Conservation (phyloP, 768 basidiomycete species). For the Macrolepiota albuminosa region DNA sequence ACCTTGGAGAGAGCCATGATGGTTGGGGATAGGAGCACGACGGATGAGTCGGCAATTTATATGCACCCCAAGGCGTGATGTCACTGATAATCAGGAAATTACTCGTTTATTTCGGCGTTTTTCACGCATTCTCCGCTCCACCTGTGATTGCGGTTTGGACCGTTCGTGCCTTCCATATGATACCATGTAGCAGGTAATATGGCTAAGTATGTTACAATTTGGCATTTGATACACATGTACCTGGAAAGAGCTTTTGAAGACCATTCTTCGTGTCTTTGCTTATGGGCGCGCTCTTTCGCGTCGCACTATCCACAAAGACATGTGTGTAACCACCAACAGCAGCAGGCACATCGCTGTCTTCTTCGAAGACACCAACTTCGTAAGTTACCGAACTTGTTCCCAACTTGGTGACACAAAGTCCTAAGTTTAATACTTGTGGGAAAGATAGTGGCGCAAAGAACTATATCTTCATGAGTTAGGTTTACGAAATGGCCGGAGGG, state of each 20-base stretch:
- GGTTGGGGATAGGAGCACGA: slow-evolving; percentile 1
- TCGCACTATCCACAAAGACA: slow-evolving; percentile 69
- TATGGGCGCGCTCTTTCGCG: slow-evolving; percentile 54
- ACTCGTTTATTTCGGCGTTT: background rate
- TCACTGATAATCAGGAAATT: background rate
- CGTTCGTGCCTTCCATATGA: background rate
- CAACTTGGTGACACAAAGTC: slow-evolving; percentile 60
- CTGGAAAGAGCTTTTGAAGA: slow-evolving; percentile 35
- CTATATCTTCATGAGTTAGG: slow-evolving; percentile 21
- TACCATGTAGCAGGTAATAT: background rate
- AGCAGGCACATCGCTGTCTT: slow-evolving; percentile 32
- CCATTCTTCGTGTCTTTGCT: slow-evolving; percentile 36
- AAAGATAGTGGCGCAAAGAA: slow-evolving; percentile 74
- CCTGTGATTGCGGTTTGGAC: background rate
- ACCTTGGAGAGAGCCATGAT: slow-evolving; percentile 64
- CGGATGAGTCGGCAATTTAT: background rate
- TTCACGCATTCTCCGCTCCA: background rate
- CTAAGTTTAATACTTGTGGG: slow-evolving; percentile 65
- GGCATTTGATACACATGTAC: slow-evolving; percentile 8
- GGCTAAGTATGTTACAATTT: slow-evolving; percentile 10
- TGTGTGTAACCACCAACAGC: slow-evolving; percentile 69
- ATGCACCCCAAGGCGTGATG: background rate
- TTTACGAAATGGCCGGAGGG: background rate
- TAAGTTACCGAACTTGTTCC: slow-evolving; percentile 77
- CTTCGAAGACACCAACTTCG: slow-evolving; percentile 72